A percentile compares a stretch with the other conserved stretches of the same genome.
These are phyloP conservation scores for Cladosporium austrohemisphaericum DNA, from an alignment of 2,329 filamentous ascomycete species.

Conservation along the genomic window DNA sequence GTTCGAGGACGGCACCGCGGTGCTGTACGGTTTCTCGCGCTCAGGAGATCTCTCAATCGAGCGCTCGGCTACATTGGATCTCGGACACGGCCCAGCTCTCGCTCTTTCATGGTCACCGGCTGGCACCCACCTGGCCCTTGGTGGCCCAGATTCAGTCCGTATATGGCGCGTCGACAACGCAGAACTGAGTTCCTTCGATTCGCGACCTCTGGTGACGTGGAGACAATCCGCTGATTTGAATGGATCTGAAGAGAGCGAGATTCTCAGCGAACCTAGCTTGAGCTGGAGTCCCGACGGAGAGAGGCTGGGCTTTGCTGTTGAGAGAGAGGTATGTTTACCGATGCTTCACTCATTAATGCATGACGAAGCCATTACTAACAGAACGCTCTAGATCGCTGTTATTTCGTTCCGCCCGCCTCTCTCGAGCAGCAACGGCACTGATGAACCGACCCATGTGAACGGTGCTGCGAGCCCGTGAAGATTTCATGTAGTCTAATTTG, in stretches of 20 bases:
- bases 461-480: constrained; percentile 9
- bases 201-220: constrained; percentile 26
- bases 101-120: constrained; percentile 45
- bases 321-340: constrained; percentile 41
- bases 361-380: neutral
- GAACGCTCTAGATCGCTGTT: constrained; percentile 19
- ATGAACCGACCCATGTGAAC: neutral
- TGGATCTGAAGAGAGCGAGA: constrained; percentile 20
- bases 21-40: neutral
- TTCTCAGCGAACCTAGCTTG: constrained; percentile 34
- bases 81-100: constrained; percentile 29
- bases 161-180: constrained; percentile 38
- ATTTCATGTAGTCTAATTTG: constrained; percentile 6
- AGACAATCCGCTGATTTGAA: constrained; percentile 22
- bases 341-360: neutral
- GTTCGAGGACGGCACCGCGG: constrained; percentile 6
- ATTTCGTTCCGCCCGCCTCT: constrained; percentile 22
- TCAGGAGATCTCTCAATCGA: neutral
- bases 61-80: constrained; percentile 1
- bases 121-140: constrained; percentile 42
- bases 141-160: constrained; percentile 41
- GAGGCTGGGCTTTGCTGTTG: constrained; percentile 44
- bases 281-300: constrained; percentile 54
- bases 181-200: constrained; percentile 1
- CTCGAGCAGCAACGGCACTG: neutral